Evolutionary conservation across 768 basidiomycete genomes (phyloP).

Genomic region (Cyclocybe aegerita): DNA sequence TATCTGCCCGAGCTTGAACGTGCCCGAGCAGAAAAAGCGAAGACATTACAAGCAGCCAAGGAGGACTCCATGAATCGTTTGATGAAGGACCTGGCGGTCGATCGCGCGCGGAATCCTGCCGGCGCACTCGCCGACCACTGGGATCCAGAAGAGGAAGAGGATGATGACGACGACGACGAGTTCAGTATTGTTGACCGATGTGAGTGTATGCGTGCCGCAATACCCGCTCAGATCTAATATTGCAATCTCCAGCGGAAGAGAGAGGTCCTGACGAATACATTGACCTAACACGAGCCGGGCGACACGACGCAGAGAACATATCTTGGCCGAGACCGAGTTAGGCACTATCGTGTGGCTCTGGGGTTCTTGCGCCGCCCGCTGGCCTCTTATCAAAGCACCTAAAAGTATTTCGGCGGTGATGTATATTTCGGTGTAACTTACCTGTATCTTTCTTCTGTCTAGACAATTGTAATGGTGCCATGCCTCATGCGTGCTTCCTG

Average conservation of each 20-base stretch:
- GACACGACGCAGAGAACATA: conserved; percentile 52
- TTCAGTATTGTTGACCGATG: conserved; percentile 71
- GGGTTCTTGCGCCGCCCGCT: not conserved
- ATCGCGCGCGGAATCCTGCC: conserved; percentile 63
- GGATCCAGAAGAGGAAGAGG: conserved; percentile 58
- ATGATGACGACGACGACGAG: conserved; percentile 56
- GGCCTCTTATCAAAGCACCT: not conserved
- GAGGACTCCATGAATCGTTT: conserved; percentile 75
- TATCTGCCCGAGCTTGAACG: conserved; percentile 74
- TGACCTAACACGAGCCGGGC: conserved; percentile 64
- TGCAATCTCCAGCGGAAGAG: conserved; percentile 54
- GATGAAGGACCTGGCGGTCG: conserved; percentile 79
- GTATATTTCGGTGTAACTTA: conserved; percentile 4
- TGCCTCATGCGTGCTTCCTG: conserved; percentile 10
- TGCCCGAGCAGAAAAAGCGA: conserved; percentile 2
- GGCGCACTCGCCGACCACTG: conserved; percentile 58
- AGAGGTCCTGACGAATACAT: conserved; percentile 74
- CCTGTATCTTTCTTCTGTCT: not conserved
- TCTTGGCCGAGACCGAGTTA: conserved; percentile 71
- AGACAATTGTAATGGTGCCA: not conserved
- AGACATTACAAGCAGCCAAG: conserved; percentile 54
- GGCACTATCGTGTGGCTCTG: conserved; percentile 1
- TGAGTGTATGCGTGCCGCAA: conserved; percentile 34
- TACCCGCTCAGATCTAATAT: not conserved
- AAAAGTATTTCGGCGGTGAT: conserved; percentile 7